Evolutionary conservation across 164 flowering plant genomes (phyloP), one percentile per base, ranked within the genome.

Genomic region (Magnolia sinica): DNA sequence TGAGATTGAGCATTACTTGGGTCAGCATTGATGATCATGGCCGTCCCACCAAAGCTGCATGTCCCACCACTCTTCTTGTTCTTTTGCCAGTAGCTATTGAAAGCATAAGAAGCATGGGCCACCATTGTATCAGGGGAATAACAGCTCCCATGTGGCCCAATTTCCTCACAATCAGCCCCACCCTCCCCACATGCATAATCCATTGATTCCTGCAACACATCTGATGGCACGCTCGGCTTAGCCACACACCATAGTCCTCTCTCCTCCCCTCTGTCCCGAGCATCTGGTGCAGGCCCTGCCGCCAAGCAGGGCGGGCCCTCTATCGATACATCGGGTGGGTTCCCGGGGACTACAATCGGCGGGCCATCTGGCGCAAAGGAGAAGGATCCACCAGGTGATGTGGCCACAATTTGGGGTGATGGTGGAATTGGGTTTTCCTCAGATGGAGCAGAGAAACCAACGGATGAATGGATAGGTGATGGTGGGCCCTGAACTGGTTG

Each of bases 131-230:
- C 87, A 2, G 99, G 98, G 31, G 70, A 22, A 84, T 83, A 92
- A 76, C 98, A 96, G 69, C 76, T 90, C 27, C 96, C 99, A 49
- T 80, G 67, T 37, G 97, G 92, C 81, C 1, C 63, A 74, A 96
- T 91, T 76, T 83, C 91, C 0, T 77, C 85, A 83, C 98, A 96
- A 74, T 92, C 94, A 65, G 87, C 98, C 16, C 88, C 97, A 11
- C 98, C 98, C 31, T 79, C 88, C 8, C 98, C 99, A 81, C 98
- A 96, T 23, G 99, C 99, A 81, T 85, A 96, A 79, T 96, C 97
- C 82, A 94, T 72, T 8, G 95, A 95, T 76, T 80, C 89, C 83
- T 94, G 95, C 81, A 96, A 69, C 2, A 82, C 86, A 74, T 90
- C 96, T 1, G 82, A 83, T 1, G 97, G 96, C 23, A 94, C 97